These are phyloP conservation scores for Penicillium manginii DNA, from an alignment of 495 filamentous ascomycete species.

Conservation along the genomic window DNA sequence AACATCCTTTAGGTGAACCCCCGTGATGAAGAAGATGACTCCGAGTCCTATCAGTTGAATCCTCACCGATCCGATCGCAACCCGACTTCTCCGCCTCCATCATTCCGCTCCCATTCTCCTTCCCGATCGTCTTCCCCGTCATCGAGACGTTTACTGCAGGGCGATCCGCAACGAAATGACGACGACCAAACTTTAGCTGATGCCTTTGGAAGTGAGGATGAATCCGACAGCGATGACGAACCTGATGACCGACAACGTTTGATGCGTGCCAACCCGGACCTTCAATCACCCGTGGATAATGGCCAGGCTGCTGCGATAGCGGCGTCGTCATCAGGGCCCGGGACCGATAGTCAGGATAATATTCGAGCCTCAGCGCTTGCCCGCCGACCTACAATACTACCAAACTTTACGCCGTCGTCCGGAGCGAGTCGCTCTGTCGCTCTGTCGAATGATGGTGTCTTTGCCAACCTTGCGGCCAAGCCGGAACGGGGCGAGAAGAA, in stretches of 20 bases:
- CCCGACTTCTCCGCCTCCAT: slow-evolving; percentile 88
- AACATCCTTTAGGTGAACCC: slow-evolving; percentile 51
- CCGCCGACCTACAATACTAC: slow-evolving; percentile 57
- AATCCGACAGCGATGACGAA: slow-evolving; percentile 70
- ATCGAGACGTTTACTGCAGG: slow-evolving; percentile 55
- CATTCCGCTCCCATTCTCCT: slow-evolving; percentile 88
- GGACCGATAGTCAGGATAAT: slow-evolving; percentile 27
- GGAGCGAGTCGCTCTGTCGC: slow-evolving; percentile 54
- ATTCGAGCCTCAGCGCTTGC: slow-evolving; percentile 33
- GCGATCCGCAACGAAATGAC: slow-evolving; percentile 56
- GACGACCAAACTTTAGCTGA: slow-evolving; percentile 82
- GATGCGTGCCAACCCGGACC: slow-evolving; percentile 69
- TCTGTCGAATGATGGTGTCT: slow-evolving; percentile 84
- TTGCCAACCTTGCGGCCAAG: slow-evolving; percentile 91
- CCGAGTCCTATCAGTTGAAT: slow-evolving; percentile 45
- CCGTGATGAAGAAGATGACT: slow-evolving; percentile 54
- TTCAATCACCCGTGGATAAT: slow-evolving; percentile 36
- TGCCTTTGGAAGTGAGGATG: slow-evolving; percentile 79
- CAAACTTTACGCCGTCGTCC: slow-evolving; percentile 45
- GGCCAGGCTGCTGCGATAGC: slow-evolving; percentile 25
- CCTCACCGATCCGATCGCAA: slow-evolving; percentile 50
- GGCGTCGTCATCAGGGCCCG: slow-evolving; percentile 46
- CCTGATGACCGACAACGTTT: slow-evolving; percentile 83
- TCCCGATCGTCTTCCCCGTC: slow-evolving; percentile 79
- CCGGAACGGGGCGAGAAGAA: slow-evolving; percentile 81